Conservation (phyloP, 2,329 filamentous ascomycete genomes). For the Colletotrichum sp. region DNA sequence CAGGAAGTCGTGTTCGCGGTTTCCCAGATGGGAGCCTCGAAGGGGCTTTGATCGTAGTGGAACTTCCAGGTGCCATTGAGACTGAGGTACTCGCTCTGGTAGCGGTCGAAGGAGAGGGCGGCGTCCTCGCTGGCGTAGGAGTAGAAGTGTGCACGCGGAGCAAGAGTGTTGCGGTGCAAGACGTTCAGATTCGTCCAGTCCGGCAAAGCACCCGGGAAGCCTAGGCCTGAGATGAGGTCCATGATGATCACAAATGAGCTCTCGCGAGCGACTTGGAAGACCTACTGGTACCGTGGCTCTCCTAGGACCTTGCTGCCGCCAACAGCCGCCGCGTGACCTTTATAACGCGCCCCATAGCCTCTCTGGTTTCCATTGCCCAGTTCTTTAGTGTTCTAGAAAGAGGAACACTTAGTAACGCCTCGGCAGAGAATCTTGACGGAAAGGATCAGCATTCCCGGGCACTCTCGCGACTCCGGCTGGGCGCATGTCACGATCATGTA, state of each 20-base stretch:
- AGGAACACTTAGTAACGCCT: not conserved
- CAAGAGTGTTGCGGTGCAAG: conserved; percentile 61
- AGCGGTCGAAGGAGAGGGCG: conserved; percentile 47
- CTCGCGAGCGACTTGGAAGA: not conserved
- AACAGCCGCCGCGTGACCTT: not conserved
- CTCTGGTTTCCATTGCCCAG: not conserved
- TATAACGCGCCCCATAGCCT: not conserved
- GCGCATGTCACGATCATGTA: conserved; percentile 1
- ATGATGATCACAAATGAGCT: not conserved
- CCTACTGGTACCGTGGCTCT: not conserved
- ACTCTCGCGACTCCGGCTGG: not conserved
- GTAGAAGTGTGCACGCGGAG: conserved; percentile 60
- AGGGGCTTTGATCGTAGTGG: conserved; percentile 40
- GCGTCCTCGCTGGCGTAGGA: conserved; percentile 51
- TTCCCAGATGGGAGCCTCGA: conserved; percentile 28
- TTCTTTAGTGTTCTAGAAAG: not conserved
- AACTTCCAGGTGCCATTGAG: conserved; percentile 49
- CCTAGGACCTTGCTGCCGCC: not conserved
- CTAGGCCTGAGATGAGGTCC: conserved; percentile 3
- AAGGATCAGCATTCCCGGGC: not conserved
- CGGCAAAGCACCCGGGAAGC: conserved; percentile 33
- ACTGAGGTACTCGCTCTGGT: conserved; percentile 37
- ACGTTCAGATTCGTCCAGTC: conserved; percentile 66
- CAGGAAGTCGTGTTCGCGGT: conserved; percentile 35
- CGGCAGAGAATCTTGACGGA: not conserved